Percentiles rank a stretch among this genome's conserved stretches.
phyloP scores from a whole-genome alignment of 2,329 filamentous ascomycete species.

The Chaetoscypha palmicola region DNA sequence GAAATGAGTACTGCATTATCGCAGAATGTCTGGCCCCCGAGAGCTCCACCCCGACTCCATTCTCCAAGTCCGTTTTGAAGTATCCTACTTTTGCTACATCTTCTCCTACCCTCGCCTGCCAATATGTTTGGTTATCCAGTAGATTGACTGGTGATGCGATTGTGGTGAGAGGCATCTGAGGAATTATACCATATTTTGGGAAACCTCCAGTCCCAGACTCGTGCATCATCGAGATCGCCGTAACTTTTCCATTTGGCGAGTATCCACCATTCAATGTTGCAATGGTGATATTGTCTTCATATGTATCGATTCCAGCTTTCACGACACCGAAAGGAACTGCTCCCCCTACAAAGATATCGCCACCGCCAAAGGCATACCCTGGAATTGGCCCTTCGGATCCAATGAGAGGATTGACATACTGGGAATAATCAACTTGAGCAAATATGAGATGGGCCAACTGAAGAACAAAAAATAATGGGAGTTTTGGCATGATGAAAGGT shows the following conservation, averaged over 20 bases:
- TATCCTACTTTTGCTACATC: slow-evolving; percentile 46
- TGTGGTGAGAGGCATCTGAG: slow-evolving; percentile 40
- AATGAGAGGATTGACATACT: slow-evolving; percentile 44
- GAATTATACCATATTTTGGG: slow-evolving; percentile 50
- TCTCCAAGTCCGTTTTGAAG: slow-evolving; percentile 43
- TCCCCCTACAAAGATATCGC: slow-evolving; percentile 13
- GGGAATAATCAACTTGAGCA: slow-evolving; percentile 30
- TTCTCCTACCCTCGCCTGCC: slow-evolving; percentile 34
- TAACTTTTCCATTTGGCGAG: slow-evolving; percentile 38
- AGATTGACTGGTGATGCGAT: slow-evolving; percentile 34
- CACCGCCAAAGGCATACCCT: slow-evolving; percentile 37
- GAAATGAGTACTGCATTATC: slow-evolving; percentile 47
- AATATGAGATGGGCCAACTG: too few relatives aligned
- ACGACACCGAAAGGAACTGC: slow-evolving; percentile 14
- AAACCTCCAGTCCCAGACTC: slow-evolving; percentile 46
- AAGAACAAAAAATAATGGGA: too few relatives aligned
- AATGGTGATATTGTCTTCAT: slow-evolving; percentile 4
- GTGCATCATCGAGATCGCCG: slow-evolving; percentile 35
- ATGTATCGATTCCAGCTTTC: slow-evolving; percentile 24
- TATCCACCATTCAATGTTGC: slow-evolving; percentile 32
- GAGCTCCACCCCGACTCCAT: slow-evolving; percentile 43
- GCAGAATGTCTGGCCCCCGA: slow-evolving; percentile 42
- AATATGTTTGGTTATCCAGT: slow-evolving; percentile 42
- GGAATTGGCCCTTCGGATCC: slow-evolving; percentile 40
- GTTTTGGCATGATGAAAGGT: too few relatives aligned